Evolutionary conservation across 345 rosid species (phyloP).

Genomic region (Acer yangbiense): DNA sequence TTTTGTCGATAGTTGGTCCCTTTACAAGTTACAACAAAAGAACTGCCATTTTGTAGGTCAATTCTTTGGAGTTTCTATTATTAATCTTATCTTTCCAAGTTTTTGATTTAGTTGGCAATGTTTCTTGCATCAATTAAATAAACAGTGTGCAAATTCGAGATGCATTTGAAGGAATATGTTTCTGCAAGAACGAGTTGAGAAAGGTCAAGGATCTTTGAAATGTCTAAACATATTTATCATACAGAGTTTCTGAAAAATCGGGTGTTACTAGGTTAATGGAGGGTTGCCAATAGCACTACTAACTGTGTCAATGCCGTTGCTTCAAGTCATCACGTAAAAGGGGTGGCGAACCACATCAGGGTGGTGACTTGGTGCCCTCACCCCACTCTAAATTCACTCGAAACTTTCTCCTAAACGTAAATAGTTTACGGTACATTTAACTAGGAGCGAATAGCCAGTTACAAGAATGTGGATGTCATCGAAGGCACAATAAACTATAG

Average conservation of each 20-base stretch:
- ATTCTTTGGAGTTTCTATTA: neutral
- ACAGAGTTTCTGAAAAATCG: neutral
- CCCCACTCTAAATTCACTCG: neutral
- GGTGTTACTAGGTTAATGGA: neutral
- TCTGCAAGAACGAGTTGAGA: neutral
- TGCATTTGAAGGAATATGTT: neutral
- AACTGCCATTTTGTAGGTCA: conserved; percentile 4
- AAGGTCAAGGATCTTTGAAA: neutral
- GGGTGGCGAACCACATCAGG: no score
- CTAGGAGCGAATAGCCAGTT: neutral
- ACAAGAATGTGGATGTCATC: neutral
- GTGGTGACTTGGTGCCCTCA: neutral
- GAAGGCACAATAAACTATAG: neutral
- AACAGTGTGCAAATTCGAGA: neutral
- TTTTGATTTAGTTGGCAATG: neutral
- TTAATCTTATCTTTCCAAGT: neutral
- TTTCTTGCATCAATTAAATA: neutral
- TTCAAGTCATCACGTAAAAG: neutral
- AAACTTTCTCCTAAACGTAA: no score
- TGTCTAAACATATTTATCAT: neutral
- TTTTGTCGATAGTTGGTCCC: neutral
- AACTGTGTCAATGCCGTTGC: no score
- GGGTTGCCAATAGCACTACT: no score
- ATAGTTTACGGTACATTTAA: no score
- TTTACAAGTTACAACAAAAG: neutral